Base-by-base conservation (phyloP, 495 filamentous ascomycete species). In the Aspergillus avenaceus region DNA sequence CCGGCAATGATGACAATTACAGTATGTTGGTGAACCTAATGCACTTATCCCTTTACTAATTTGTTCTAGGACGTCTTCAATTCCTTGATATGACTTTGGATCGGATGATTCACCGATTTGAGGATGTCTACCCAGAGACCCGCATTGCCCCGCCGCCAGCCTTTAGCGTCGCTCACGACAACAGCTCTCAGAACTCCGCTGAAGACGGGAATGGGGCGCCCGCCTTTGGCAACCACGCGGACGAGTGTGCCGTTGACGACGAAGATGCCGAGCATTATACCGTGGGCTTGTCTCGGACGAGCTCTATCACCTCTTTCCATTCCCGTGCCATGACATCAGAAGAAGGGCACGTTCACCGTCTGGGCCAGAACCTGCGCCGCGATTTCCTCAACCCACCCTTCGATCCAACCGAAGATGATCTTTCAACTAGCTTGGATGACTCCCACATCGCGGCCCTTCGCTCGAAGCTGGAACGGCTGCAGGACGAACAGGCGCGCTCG, bases 91-190 rank as follows among this genome's bases (percentile, higher is more conserved):
- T 86, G 44, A 97, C 93, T 1, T 79, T 98, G 6, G 80, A 88
- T 53, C 82, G 83, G 53, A 96, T 98, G 72, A 96, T 97, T 61
- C 81, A 87, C 60, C 88, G 93, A 16, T 98, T 98, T 54, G 93
- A 97, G 62, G 84, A 92, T 59, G 91, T 96, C 67, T 98, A 90
- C 59, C 93, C 93, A 9, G 93, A 97, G 61, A 92, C 86, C 1
- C 83, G 89, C 12, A 66, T 91, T 12, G 24, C 41, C 9, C 52
- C 70, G 13, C 64, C 50, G 31, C 19, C 54, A 16, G 46, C 62
- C n/a, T 50, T 63, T 13, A 60, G 58, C 9, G 18, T 51, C 25
- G 46, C 47, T 6, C 60, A 56, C 5, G 71, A 73, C n/a, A 64
- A 55, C 44, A 62, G 52, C 50, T 74, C 66, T 8, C 71, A 71